Evolutionary conservation across 192 early-diverging fungal species (phyloP).

Genomic region (Gryganskiella cystojenkinii): DNA sequence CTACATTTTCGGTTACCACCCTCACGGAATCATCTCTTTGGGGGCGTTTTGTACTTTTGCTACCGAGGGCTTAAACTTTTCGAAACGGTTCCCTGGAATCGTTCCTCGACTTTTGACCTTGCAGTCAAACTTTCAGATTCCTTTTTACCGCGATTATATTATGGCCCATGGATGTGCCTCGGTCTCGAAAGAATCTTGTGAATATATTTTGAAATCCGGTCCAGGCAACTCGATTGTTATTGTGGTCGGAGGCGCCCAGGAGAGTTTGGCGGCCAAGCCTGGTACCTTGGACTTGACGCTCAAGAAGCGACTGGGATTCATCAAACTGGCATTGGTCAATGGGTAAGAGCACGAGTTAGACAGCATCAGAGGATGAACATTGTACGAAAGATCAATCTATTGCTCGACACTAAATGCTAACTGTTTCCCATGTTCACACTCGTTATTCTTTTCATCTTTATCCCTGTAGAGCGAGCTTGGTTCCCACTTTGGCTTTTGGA

Average conservation of each 20-base stretch:
- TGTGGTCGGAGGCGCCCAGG: slow-evolving; percentile 93
- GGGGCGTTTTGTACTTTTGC: slow-evolving; percentile 86
- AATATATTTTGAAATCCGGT: slow-evolving; percentile 77
- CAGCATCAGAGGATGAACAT: no score
- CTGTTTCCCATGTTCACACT: background rate
- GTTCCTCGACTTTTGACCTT: slow-evolving; percentile 84
- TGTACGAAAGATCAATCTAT: no score
- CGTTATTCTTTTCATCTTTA: background rate
- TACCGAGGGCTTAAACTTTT: slow-evolving; percentile 83
- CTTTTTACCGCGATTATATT: slow-evolving; percentile 85
- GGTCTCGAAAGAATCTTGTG: slow-evolving; percentile 80
- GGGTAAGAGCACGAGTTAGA: slow-evolving; percentile 56
- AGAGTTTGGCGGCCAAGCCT: slow-evolving; percentile 78
- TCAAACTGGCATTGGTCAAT: slow-evolving; percentile 86
- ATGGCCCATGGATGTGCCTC: slow-evolving; percentile 82
- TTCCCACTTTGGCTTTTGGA: slow-evolving; percentile 93
- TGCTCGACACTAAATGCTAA: no score
- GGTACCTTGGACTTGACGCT: slow-evolving; percentile 75
- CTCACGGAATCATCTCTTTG: slow-evolving; percentile 89
- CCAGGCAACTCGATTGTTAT: slow-evolving; percentile 79
- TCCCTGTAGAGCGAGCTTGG: slow-evolving; percentile 69
- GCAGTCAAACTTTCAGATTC: slow-evolving; percentile 83
- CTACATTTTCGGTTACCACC: slow-evolving; percentile 95
- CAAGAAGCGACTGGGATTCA: slow-evolving; percentile 88
- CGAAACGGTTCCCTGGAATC: slow-evolving; percentile 82